A percentile compares a stretch with the other conserved stretches of the same genome.
phyloP scores from a whole-genome alignment of 192 early-diverging fungal genomes.

The Dimargaris cristalligena region DNA sequence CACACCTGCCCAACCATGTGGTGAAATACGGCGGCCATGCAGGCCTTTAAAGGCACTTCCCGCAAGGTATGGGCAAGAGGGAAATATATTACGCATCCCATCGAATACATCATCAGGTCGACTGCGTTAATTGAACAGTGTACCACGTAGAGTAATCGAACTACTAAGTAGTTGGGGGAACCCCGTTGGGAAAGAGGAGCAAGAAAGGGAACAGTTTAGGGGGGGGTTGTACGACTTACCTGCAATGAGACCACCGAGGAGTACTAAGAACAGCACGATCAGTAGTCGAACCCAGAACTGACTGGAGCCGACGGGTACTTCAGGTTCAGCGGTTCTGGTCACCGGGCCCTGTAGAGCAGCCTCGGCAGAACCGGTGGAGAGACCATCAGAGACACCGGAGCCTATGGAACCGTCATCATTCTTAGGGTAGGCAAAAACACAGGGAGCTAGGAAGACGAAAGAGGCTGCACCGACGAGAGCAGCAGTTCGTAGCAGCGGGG shows the following conservation, averaged over 20 bases:
- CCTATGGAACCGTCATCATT: too few relatives aligned
- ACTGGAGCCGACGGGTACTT: not conserved
- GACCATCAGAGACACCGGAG: too few relatives aligned
- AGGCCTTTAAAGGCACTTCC: not conserved
- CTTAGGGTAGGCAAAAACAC: too few relatives aligned
- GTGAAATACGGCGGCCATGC: too few relatives aligned
- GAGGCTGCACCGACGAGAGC: too few relatives aligned
- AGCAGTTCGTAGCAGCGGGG: too few relatives aligned
- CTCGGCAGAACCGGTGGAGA: too few relatives aligned
- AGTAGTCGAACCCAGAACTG: constrained; percentile 31
- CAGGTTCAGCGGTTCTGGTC: not conserved
- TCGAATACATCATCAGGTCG: not conserved
- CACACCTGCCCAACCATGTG: too few relatives aligned
- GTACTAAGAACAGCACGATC: constrained; percentile 41
- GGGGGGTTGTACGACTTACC: constrained; percentile 19
- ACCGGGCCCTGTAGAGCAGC: too few relatives aligned
- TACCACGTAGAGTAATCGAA: not conserved
- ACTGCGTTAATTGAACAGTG: not conserved
- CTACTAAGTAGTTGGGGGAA: constrained; percentile 3
- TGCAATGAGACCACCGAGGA: constrained; percentile 65
- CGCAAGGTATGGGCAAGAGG: not conserved
- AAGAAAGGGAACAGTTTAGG: not conserved
- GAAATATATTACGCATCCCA: constrained; percentile 1
- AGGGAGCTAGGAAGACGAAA: too few relatives aligned
- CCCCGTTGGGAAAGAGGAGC: not conserved